Evolutionary conservation across 2,329 filamentous ascomycete species (phyloP), one percentile per base, ranked within the genome.

Genomic region (Cylindrodendrum hubeiense): DNA sequence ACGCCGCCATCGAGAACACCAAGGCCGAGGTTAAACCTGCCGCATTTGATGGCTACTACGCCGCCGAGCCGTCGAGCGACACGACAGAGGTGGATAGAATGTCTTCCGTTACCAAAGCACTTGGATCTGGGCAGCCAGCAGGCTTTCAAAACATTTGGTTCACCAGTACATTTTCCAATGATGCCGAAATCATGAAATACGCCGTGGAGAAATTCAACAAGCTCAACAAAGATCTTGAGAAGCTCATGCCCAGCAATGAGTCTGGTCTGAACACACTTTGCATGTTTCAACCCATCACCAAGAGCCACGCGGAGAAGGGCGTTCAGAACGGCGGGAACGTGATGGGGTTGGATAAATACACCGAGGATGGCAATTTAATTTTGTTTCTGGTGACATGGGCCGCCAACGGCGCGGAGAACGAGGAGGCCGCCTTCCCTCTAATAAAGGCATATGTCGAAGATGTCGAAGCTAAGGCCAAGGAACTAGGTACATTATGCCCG

Each of bases 131-230:
- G 0, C 76, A 79, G 17, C 74, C 75, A 0, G 33, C 73, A 17
- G 75, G 77, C 17, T 74, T 76, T 61, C 69, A 69, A 43, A 77
- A 79, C 47, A 72, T 74, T 1, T 82, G 80, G 80, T 80, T 78
- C 67, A 79, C 79, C 0, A 60, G 73, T 9, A 69, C 76, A 0
- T 77, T 81, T 66, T 77, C 79, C 54, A 81, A 81, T 59, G 76
- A 81, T 50, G 69, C 74, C 0, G 73, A 74, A 22, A 74, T 81
- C 6, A 69, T 82, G 19, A 61, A 69, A 28, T 78, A 79, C 46
- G 76, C 78, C 6, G 69, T 73, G 1, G 71, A 77, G 1, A 73
- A 77, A 54, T 78, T 78, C 66, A 66, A 75, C 17, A 44, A 67
- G 17, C 68, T 82, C 9, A 75, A 74, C 52, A 41, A 66, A 17